Base-by-base conservation (phyloP, 2,329 filamentous ascomycete genomes). In the Phoma herbarum region DNA sequence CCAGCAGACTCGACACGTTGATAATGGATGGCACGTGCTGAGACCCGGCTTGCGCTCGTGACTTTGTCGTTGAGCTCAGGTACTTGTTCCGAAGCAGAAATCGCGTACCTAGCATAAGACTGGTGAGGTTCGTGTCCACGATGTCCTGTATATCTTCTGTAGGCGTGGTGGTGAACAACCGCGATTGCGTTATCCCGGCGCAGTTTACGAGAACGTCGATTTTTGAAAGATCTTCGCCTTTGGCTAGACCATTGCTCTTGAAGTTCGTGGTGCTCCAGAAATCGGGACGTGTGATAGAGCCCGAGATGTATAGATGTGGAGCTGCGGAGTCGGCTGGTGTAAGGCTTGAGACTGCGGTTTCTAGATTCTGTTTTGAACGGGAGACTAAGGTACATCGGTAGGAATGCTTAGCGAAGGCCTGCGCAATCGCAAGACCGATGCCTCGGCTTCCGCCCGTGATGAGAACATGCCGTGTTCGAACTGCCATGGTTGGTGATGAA, bases 1-100 rank as follows among this genome's bases (percentile, higher is more conserved):
- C 92, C 44, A 96, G 83, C 28, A 96, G 79, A 46, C 90, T 94
- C 0, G 90, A 88, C 22, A 97, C 80, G 71, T 96, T 96, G 75
- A 96, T 88, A 61, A 96, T 93, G 70, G 91, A 64, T 1, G 69
- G 69, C 22, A 48, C 64, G 63, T 58, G 53, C 70, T 70, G 63
- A 83, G 84, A 47, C 67, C 29, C 48, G 7, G 23, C 48, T 4
- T 65, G 75, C 11, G 26, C 42, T n/a, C 56, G 43, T n/a, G 49
- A 43, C 18, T 26, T 59, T n/a, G 37, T 33, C 0, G 56, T 59
- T 9, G 56, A 49, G 20, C 49, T 33, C 25, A 59, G 31, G n/a
- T 59, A 59, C 41, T 54, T 59, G 23, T 56, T 60, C 57, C 79
- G 81, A 28, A 82, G 73, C 14, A 87, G 72, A 9, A 75, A 76